Conservation (phyloP, 2,329 filamentous ascomycete genomes). For the Biscogniauxia mediterranea region DNA sequence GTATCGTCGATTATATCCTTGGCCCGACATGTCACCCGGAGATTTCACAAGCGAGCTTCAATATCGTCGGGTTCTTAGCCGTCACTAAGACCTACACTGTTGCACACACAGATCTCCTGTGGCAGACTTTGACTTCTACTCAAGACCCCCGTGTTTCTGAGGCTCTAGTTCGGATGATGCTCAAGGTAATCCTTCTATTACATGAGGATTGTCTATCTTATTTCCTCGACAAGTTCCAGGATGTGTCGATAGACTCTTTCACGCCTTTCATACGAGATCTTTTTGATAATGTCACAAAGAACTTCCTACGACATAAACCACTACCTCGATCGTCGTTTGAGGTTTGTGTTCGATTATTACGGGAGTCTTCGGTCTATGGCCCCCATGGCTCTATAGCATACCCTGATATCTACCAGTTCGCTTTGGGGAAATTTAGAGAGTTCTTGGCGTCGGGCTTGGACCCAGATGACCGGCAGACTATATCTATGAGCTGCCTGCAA, state of each 20-base stretch:
- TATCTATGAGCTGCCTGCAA: constrained; percentile 65
- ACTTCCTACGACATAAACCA: constrained; percentile 40
- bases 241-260: constrained; percentile 62
- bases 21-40: constrained; percentile 91
- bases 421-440: constrained; percentile 57
- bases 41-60: constrained; percentile 75
- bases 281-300: constrained; percentile 55
- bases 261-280: constrained; percentile 61
- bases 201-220: constrained; percentile 55
- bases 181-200: constrained; percentile 47
- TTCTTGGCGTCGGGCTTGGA: constrained; percentile 58
- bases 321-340: constrained; percentile 40
- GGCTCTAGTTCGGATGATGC: constrained; percentile 69
- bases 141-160: constrained; percentile 84
- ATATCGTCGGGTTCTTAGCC: constrained; percentile 83
- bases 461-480: constrained; percentile 53
- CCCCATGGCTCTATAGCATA: constrained; percentile 55
- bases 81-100: constrained; percentile 73
- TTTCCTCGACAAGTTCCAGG: constrained; percentile 68
- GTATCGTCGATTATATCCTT: constrained; percentile 81
- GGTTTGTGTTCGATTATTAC: constrained; percentile 65
- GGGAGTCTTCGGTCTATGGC: constrained; percentile 63
- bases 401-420: constrained; percentile 62
- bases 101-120: constrained; percentile 74
- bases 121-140: constrained; percentile 77